Conservation (phyloP, 208 protist species). For the Tetramitus jugosus region DNA sequence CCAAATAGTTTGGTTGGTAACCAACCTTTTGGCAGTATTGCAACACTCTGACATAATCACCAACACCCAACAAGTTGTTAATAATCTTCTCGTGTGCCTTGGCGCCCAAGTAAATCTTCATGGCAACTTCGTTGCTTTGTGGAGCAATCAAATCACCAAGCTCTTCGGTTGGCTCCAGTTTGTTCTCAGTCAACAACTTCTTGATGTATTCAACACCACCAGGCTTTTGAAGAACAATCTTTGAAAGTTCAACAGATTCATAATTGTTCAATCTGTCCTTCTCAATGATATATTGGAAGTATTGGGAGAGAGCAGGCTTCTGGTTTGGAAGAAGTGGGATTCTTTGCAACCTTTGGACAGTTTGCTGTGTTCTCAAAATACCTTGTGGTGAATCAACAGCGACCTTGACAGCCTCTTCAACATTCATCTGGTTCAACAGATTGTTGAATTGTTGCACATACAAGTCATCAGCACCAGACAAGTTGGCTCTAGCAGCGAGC, state of each 20-base stretch:
- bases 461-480: conserved; percentile 93
- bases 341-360: conserved; percentile 83
- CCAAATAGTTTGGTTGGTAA: conserved; percentile 89
- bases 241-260: conserved; percentile 95
- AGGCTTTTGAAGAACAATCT: conserved; percentile 79
- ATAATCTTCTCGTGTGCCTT: conserved; percentile 84
- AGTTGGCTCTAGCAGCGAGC: conserved; percentile 87
- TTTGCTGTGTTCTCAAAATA: conserved; percentile 88
- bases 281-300: conserved; percentile 95
- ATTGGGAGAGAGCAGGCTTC: conserved; percentile 87
- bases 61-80: conserved; percentile 79
- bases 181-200: conserved; percentile 96
- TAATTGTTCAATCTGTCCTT: conserved; percentile 85
- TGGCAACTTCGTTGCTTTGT: conserved; percentile 76
- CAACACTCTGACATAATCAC: conserved; percentile 92
- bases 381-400: conserved; percentile 82
- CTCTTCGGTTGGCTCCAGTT: conserved; percentile 93
- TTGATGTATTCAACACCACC: conserved; percentile 75
- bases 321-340: conserved; percentile 67
- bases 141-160: conserved; percentile 92
- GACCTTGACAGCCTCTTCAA: conserved; percentile 86
- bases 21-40: conserved; percentile 91
- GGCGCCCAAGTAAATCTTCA: conserved; percentile 93
- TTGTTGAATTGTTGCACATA: conserved; percentile 90
- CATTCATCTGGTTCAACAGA: conserved; percentile 71